These are phyloP conservation scores for Lyophyllum shimeji DNA, from an alignment of 768 basidiomycete species.

Conservation along the genomic window DNA sequence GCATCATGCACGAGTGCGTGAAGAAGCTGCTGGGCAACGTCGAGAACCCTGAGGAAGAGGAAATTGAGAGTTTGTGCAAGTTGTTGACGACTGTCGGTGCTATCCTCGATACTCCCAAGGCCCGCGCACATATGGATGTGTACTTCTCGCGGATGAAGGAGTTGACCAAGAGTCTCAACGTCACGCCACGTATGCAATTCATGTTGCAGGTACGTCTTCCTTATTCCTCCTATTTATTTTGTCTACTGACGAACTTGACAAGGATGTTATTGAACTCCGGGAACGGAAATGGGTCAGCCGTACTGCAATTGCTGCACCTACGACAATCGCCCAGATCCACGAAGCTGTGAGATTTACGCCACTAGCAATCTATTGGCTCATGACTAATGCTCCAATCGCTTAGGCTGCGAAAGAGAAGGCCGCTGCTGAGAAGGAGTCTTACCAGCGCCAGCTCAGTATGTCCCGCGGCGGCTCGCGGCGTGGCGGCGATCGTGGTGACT, in stretches of 20 bases:
- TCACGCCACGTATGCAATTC: constrained; percentile 88
- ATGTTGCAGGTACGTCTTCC: constrained; percentile 81
- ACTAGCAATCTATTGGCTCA: not conserved
- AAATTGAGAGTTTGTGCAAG: constrained; percentile 95
- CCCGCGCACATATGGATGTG: constrained; percentile 84
- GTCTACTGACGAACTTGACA: constrained; percentile 7
- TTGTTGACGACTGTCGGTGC: constrained; percentile 87
- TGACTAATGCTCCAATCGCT: not conserved
- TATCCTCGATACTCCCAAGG: constrained; percentile 77
- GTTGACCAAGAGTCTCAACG: constrained; percentile 68
- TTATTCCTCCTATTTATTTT: constrained; percentile 3
- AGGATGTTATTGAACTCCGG: constrained; percentile 93
- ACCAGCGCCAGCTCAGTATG: constrained; percentile 68
- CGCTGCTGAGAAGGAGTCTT: constrained; percentile 57
- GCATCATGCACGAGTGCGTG: constrained; percentile 98
- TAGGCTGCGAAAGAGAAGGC: constrained; percentile 86
- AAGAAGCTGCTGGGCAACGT: constrained; percentile 94
- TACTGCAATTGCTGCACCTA: constrained; percentile 71
- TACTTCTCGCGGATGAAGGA: constrained; percentile 92
- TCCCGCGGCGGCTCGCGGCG: constrained; percentile 90
- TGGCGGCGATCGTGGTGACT: constrained; percentile 67
- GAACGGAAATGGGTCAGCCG: constrained; percentile 79
- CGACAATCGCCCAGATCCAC: constrained; percentile 88
- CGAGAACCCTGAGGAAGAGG: constrained; percentile 95
- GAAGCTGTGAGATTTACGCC: constrained; percentile 57